Percentiles rank a stretch among this genome's conserved stretches.
These are phyloP conservation scores for bread wheat (Triticum aestivum) DNA, from an alignment of 176 grass and related monocot species.

Conservation along the genomic window DNA sequence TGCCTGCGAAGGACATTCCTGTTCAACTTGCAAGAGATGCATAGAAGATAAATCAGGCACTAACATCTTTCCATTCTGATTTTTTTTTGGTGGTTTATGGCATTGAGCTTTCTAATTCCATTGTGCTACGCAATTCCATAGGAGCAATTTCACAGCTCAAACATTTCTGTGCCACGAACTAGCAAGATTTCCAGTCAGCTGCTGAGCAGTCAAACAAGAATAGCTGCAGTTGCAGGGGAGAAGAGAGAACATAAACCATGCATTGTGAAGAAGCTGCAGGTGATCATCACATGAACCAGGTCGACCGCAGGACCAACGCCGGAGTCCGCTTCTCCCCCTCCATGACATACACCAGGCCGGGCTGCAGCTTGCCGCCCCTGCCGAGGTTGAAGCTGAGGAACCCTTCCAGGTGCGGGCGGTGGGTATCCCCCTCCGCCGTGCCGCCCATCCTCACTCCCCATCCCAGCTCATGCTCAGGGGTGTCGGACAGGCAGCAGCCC, in stretches of 20 bases:
- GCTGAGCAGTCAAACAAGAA: not conserved
- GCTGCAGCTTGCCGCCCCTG: constrained; percentile 67
- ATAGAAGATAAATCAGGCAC: no score
- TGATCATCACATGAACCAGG: constrained; percentile 63
- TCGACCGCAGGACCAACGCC: constrained; percentile 59
- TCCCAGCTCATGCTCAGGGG: constrained; percentile 58
- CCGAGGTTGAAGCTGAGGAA: constrained; percentile 81
- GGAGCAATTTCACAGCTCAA: not conserved
- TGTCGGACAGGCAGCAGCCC: constrained; percentile 57
- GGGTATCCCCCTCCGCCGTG: constrained; percentile 20
- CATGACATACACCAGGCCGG: constrained; percentile 51
- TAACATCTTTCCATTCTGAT: no score
- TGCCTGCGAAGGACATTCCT: no score
- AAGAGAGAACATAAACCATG: not conserved
- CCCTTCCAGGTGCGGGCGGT: constrained; percentile 44
- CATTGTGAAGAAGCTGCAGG: not conserved
- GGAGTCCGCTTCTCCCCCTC: constrained; percentile 38
- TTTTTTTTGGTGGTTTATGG: no score
- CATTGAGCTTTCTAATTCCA: no score
- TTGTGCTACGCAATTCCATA: not conserved
- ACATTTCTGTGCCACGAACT: not conserved
- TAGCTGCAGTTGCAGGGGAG: not conserved
- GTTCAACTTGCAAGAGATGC: no score
- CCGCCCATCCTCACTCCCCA: constrained; percentile 70
- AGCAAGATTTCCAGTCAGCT: not conserved